Conservation (phyloP, 805 yeast genomes). For the Torulaspora delbrueckii region DNA sequence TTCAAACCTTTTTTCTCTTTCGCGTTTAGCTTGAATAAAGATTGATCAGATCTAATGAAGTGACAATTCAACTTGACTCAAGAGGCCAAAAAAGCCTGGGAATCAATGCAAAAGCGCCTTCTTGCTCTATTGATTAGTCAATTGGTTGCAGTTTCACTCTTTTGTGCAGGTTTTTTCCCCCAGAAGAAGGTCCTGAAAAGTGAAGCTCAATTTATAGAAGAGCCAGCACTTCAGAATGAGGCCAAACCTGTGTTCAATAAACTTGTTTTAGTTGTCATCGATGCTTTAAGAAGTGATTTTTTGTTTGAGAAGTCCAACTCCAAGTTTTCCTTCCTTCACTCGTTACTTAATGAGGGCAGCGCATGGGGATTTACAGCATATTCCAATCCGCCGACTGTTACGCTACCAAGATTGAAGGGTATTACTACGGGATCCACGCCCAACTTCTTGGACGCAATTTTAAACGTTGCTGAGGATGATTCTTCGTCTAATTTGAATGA, state of each 20-base stretch:
- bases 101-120: slow-evolving; percentile 9
- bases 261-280: slow-evolving; percentile 79
- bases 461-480: slow-evolving; percentile 90
- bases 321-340: slow-evolving; percentile 61
- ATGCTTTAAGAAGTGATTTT: slow-evolving; percentile 89
- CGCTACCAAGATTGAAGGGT: slow-evolving; percentile 89
- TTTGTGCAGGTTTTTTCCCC: slow-evolving; percentile 86
- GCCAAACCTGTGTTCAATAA: slow-evolving; percentile 48
- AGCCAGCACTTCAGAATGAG: slow-evolving; percentile 28
- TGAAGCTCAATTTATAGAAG: slow-evolving; percentile 38
- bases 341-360: slow-evolving; percentile 54
- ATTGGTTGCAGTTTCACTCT: slow-evolving; percentile 52
- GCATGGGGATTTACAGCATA: slow-evolving; percentile 89
- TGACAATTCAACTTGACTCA: background rate
- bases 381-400: slow-evolving; percentile 95
- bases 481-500: slow-evolving; percentile 57
- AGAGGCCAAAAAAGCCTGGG: background rate
- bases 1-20: slow-evolving; percentile 1
- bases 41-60: too few species aligned
- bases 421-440: slow-evolving; percentile 94
- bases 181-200: slow-evolving; percentile 77
- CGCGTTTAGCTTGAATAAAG: background rate
- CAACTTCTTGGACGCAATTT: slow-evolving; percentile 85
- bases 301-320: slow-evolving; percentile 59
- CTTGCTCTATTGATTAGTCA: slow-evolving; percentile 34